Evolutionary conservation across 345 rosid genomes (phyloP).

Genomic region (Trapa bicornis): DNA sequence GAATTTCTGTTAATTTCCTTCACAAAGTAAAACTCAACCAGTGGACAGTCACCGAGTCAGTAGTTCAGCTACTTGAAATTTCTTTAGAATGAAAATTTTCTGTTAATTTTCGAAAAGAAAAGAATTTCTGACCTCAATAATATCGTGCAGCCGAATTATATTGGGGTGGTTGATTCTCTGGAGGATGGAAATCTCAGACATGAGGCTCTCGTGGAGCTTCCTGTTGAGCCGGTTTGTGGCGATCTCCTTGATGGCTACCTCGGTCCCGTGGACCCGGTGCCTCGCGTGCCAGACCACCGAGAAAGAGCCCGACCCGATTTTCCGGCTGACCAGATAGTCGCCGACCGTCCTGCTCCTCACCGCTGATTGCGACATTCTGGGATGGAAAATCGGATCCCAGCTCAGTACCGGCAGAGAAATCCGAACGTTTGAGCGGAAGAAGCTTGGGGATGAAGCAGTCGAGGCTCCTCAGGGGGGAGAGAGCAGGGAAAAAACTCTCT

Average conservation of each 20-base stretch:
- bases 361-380: conserved; percentile 51
- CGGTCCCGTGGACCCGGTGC: conserved; percentile 80
- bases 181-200: conserved; percentile 78
- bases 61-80: not conserved
- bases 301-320: conserved; percentile 97
- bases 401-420: not conserved
- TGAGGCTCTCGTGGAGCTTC: conserved; percentile 83
- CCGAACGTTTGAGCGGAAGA: not conserved
- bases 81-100: not conserved
- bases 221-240: conserved; percentile 43
- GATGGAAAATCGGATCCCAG: not conserved
- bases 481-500: not conserved
- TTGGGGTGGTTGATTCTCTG: conserved; percentile 70
- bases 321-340: conserved; percentile 60
- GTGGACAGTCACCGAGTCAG: not conserved
- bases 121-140: conserved; percentile 51
- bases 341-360: conserved; percentile 74
- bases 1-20: too few species aligned
- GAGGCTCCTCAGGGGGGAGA: not conserved
- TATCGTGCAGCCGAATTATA: conserved; percentile 74
- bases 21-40: not conserved
- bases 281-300: conserved; percentile 90
- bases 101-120: too few species aligned
- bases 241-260: conserved; percentile 96
- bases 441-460: not conserved